Percentiles rank a stretch among this genome's conserved stretches.
Conservation (phyloP, 2,329 filamentous ascomycete species). For the Mariannaea sp. region DNA sequence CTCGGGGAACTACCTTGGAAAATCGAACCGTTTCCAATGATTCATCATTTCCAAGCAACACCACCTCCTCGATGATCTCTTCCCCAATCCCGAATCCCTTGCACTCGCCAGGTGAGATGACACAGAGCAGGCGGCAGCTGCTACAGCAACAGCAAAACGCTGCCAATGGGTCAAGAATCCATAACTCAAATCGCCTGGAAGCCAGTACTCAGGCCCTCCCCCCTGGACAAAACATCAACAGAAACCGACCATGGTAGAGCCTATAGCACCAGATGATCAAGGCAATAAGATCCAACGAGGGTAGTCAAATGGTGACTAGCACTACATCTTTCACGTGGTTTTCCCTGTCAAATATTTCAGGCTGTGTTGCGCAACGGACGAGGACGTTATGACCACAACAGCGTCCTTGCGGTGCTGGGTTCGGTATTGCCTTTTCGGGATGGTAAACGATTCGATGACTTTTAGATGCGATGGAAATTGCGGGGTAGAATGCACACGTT, state of each 20-base stretch:
- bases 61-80: neutral
- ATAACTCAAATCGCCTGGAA: neutral
- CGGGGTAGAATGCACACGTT: conserved; percentile 21
- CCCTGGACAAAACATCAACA: conserved; percentile 7
- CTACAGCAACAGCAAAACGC: conserved; percentile 7
- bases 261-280: neutral
- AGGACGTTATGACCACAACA: neutral
- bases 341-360: no score
- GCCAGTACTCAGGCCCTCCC: neutral
- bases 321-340: no score
- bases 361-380: neutral
- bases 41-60: neutral
- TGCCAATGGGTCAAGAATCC: conserved; percentile 10
- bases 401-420: neutral
- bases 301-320: no score
- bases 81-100: conserved; percentile 16
- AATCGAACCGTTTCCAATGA: neutral
- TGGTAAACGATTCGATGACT: conserved; percentile 3
- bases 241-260: conserved; percentile 25
- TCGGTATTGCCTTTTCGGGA: conserved; percentile 10
- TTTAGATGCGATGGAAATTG: conserved; percentile 7
- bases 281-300: no score
- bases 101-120: conserved; percentile 12
- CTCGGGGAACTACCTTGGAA: neutral
- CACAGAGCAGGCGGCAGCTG: conserved; percentile 6